These are phyloP conservation scores for Populus ilicifolia DNA, from an alignment of 345 rosid genomes.

Conservation along the genomic window DNA sequence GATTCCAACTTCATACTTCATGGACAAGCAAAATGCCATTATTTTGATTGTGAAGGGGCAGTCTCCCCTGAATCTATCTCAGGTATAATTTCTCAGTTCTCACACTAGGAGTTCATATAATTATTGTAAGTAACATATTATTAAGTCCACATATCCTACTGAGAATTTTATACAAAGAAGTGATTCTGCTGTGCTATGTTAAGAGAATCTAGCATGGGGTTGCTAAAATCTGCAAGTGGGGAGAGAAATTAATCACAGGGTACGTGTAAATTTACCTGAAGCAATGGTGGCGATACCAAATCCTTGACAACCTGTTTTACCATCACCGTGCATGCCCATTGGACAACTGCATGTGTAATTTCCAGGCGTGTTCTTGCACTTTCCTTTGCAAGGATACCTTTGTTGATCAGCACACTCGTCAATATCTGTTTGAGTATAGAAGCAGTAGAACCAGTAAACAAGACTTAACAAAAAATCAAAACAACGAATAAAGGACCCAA, in stretches of 20 bases:
- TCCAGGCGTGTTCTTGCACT: constrained; percentile 14
- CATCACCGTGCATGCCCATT: constrained; percentile 22
- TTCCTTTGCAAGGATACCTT: constrained; percentile 14
- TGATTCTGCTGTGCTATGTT: too few relatives aligned
- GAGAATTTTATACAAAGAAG: too few relatives aligned
- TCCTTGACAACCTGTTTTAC: constrained; percentile 17
- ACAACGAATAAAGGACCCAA: neutral
- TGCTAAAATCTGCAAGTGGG: too few relatives aligned
- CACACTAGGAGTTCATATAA: too few relatives aligned
- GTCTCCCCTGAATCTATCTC: too few relatives aligned
- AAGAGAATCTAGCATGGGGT: too few relatives aligned
- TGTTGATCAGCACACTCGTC: constrained; percentile 7
- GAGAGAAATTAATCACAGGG: neutral
- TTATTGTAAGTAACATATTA: too few relatives aligned
- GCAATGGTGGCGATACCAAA: neutral
- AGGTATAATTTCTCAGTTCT: too few relatives aligned
- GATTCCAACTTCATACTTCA: too few relatives aligned
- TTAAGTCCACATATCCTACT: too few relatives aligned
- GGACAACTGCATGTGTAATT: constrained; percentile 20
- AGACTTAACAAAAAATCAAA: neutral
- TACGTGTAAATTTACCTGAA: neutral
- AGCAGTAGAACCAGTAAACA: neutral
- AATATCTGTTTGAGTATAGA: constrained; percentile 2
- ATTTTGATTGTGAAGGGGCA: too few relatives aligned
- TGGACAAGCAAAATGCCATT: too few relatives aligned